Conservation (phyloP, 495 filamentous ascomycete genomes). For the Pyronema domesticum region DNA sequence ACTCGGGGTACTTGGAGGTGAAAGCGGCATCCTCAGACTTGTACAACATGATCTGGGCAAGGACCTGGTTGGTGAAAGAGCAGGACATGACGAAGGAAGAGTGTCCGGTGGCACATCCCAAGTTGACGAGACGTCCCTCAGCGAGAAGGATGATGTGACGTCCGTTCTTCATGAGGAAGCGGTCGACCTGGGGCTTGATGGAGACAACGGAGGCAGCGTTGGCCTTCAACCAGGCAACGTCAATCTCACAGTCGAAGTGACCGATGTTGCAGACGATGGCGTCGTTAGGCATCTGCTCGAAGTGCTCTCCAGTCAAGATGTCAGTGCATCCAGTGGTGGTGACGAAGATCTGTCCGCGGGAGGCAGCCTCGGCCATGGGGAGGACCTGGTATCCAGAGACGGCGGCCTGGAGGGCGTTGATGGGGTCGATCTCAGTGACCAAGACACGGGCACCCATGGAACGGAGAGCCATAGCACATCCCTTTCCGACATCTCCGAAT, state of each 20-base stretch:
- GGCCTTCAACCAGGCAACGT: constrained; percentile 98
- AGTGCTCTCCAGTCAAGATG: constrained; percentile 81
- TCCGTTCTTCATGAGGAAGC: constrained; percentile 83
- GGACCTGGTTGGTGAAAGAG: constrained; percentile 99
- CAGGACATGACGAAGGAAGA: constrained; percentile 99
- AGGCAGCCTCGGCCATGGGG: constrained; percentile 90
- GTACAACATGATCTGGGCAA: constrained; percentile 95
- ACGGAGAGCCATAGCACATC: constrained; percentile 85
- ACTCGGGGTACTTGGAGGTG: constrained; percentile 85
- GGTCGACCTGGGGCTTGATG: constrained; percentile 99
- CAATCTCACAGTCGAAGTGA: constrained; percentile 99
- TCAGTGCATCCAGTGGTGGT: constrained; percentile 98
- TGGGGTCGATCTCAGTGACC: constrained; percentile 94
- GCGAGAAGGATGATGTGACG: constrained; percentile 95
- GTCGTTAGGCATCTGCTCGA: constrained; percentile 93
- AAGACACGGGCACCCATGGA: constrained; percentile 95
- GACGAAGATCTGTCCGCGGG: constrained; percentile 89
- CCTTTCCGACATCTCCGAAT: constrained; percentile 98
- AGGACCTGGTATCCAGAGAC: constrained; percentile 92
- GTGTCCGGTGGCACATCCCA: constrained; percentile 97
- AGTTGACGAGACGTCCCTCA: constrained; percentile 96
- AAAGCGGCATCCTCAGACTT: constrained; percentile 80
- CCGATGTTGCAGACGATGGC: constrained; percentile 99
- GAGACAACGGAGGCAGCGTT: constrained; percentile 82
- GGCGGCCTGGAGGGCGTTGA: constrained; percentile 97